Base-by-base conservation (phyloP, 2,329 filamentous ascomycete genomes). In the Aureobasidium sp. region DNA sequence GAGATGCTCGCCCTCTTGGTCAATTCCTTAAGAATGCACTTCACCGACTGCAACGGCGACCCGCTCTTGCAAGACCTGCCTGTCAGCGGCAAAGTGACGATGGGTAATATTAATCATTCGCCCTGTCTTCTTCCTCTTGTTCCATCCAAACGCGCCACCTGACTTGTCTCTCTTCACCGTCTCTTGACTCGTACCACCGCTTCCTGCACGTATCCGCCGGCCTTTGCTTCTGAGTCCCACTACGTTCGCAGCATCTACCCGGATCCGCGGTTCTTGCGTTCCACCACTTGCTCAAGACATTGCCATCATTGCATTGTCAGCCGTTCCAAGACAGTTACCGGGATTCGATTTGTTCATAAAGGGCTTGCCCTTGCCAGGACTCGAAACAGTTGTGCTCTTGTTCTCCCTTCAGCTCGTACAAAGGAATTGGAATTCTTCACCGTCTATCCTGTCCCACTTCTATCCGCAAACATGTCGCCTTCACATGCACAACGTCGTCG, bases 41-140 rank as follows among this genome's bases (percentile, higher is more conserved):
- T 59, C 57, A 59, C 57, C 57, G 57, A 59, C 57, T 59, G 57
- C 27, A 59, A 59, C 57, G 57, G 57, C 45, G 57, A 50, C 57
- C 57, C 57, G 57, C 57, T 59, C 57, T 50, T 30, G 21, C 21
- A 21, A 21, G 57, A 16, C 42, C 29, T 30, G 34, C 54, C 41
- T 30, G 54, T 59, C 44, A 50, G 57, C 57, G 45, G 57, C 57
- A 41, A 32, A 21, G 36, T 59, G 34, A 58, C 34, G 44, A 49
- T 41, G 34, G 25, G 44, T 25, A 32, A 59, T 59, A 50, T 34
- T 59, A 32, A 59, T 47, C 45, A 49, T 25, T 34, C 57, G 57
- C 57, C 57, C 57, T 50, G 57, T 49, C 57, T 34, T 48, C 34
- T 44, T 29, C 30, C 41, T 45, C 39, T 57, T 45, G 41, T 57